phyloP scores from a whole-genome alignment of 129 eudicot genomes.

The Flaveria linearis region DNA sequence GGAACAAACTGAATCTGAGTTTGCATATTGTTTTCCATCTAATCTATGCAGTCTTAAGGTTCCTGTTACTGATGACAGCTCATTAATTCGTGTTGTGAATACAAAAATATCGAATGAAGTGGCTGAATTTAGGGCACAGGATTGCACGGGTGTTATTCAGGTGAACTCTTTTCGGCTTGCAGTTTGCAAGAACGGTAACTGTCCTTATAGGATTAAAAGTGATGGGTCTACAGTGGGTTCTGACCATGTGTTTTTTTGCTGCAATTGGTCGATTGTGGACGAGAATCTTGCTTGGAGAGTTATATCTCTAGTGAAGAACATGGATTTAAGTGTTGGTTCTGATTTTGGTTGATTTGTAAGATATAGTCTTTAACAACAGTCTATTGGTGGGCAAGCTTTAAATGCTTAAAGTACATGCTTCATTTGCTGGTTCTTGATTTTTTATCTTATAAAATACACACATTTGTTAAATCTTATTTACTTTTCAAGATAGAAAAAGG shows the following conservation, averaged over 20 bases:
- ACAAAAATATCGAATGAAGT: slow-evolving; percentile 37
- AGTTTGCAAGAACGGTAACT: slow-evolving; percentile 46
- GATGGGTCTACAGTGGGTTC: slow-evolving; percentile 11
- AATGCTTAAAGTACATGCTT: neutral
- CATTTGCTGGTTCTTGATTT: slow-evolving; percentile 12
- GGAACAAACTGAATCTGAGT: slow-evolving; percentile 45
- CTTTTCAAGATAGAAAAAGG: slow-evolving; percentile 14
- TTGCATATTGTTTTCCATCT: slow-evolving; percentile 53
- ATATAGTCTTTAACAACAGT: neutral
- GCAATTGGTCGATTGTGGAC: slow-evolving; percentile 59
- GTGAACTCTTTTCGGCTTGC: slow-evolving; percentile 49
- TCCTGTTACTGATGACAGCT: slow-evolving; percentile 22
- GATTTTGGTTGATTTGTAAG: slow-evolving; percentile 18
- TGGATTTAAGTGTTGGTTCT: slow-evolving; percentile 30
- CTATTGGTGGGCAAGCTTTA: neutral
- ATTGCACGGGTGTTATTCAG: slow-evolving; percentile 39
- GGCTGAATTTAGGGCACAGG: slow-evolving; percentile 34
- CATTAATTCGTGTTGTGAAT: slow-evolving; percentile 35
- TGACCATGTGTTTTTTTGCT: slow-evolving; percentile 45
- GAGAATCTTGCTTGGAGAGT: slow-evolving; percentile 64
- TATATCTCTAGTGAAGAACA: slow-evolving; percentile 46
- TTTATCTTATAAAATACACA: neutral
- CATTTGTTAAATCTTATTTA: neutral
- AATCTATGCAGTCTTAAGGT: slow-evolving; percentile 17
- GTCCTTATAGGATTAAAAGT: slow-evolving; percentile 45